Conservation (phyloP, 306 rosid species). For the Cicer judaicum region DNA sequence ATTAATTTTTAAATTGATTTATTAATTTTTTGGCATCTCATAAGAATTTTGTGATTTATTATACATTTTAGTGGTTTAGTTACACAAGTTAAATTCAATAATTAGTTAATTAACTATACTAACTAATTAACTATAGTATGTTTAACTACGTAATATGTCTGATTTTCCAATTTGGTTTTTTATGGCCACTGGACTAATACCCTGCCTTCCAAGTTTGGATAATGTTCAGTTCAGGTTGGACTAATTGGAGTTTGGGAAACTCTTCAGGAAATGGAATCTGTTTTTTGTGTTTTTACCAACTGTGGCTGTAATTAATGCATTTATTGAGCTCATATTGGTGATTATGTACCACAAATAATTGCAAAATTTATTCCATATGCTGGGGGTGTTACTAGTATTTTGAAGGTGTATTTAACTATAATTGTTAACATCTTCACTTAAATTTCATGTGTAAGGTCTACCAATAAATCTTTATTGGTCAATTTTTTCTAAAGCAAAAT, state of each 20-base stretch:
- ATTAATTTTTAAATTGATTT: neutral
- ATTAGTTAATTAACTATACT: no score
- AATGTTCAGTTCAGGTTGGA: constrained; percentile 35
- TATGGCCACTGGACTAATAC: constrained; percentile 18
- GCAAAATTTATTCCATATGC: constrained; percentile 3
- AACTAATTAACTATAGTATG: no score
- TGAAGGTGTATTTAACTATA: constrained; percentile 11
- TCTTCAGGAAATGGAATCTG: constrained; percentile 14
- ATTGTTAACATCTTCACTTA: constrained; percentile 5
- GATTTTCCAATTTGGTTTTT: constrained; percentile 10
- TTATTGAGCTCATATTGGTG: neutral
- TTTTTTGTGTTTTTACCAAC: neutral
- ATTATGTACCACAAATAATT: constrained; percentile 3
- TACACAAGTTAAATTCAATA: no score
- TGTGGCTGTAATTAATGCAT: constrained; percentile 21
- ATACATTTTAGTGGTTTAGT: no score
- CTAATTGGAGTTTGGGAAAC: constrained; percentile 40
- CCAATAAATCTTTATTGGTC: constrained; percentile 12
- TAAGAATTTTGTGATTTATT: neutral
- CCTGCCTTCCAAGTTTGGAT: constrained; percentile 20
- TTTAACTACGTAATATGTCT: no score
- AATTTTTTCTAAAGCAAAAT: neutral
- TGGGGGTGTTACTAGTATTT: neutral
- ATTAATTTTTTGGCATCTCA: constrained; percentile 3
- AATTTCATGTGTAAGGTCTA: neutral